Evolutionary conservation across 805 yeast genomes (phyloP).

Genomic region (Yamadazyma insecticola): DNA sequence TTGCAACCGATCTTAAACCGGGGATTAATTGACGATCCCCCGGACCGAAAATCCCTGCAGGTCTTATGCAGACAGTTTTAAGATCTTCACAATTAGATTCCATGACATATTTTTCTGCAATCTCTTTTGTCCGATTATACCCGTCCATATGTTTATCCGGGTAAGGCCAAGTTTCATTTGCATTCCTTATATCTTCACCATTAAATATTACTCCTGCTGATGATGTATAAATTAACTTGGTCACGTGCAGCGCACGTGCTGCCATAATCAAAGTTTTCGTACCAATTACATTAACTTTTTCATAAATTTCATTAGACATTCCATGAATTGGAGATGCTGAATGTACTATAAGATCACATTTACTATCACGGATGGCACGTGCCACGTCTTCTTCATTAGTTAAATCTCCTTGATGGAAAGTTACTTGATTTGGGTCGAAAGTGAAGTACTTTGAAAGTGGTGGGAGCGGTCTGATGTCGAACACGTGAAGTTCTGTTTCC

Average conservation of each 20-base stretch:
- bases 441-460: conserved; percentile 67
- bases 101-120: conserved; percentile 80
- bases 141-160: conserved; percentile 94
- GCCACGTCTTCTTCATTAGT: conserved; percentile 68
- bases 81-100: conserved; percentile 61
- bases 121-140: conserved; percentile 90
- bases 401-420: conserved; percentile 76
- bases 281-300: conserved; percentile 87
- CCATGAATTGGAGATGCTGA: conserved; percentile 98
- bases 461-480: conserved; percentile 89
- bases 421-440: conserved; percentile 56
- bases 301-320: conserved; percentile 71
- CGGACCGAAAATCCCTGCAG: conserved; percentile 98
- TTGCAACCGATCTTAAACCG: conserved; percentile 78
- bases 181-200: conserved; percentile 89
- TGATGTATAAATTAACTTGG: conserved; percentile 87
- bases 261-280: conserved; percentile 70
- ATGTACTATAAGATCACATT: conserved; percentile 80
- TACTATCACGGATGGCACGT: conserved; percentile 52
- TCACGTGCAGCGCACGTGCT: conserved; percentile 47
- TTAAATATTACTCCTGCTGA: conserved; percentile 97
- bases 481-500: conserved; percentile 72
- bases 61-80: conserved; percentile 82
- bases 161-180: conserved; percentile 91
- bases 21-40: conserved; percentile 98